Evolutionary conservation across 2,329 filamentous ascomycete genomes (phyloP), one percentile per base, ranked within the genome.

Genomic region (Penicillium sp.): DNA sequence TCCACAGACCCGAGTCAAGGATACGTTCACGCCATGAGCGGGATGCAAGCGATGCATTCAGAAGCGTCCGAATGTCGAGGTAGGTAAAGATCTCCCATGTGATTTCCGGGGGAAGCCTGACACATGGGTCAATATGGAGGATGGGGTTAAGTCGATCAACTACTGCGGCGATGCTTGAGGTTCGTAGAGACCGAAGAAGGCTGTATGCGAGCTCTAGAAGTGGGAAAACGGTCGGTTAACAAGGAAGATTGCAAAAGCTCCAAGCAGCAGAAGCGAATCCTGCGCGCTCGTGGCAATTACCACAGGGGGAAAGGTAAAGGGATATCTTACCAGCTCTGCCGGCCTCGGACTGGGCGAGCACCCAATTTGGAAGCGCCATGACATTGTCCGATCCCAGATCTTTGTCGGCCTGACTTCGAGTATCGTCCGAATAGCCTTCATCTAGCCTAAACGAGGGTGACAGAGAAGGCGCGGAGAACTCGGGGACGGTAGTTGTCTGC

Each of bases 91-190:
- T 89, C 69, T 96, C 89, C 44, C 94, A 87, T 60, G 91, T 96
- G 67, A 99, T 89, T 73, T 99, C 94, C 27, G 90, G 86, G 0
- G 94, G 94, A 0, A 99, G 84, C 68, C 91, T 87, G 62, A 86
- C 81, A 42, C 96, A 86, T 54, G 96, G 96, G 76, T 99, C 91
- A 77, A 97, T 93, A 75, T 97, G 93, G 3, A 97, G 86, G 52
- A 93, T 83, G 4, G 92, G 90, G 61, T 88, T 89, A 19, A 96
- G 79, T 62, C 88, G 85, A 54, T 93, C 85, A 47, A 96, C 90
- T 53, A 97, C 90, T 44, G 88, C 83, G 49, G 89, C 87, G 59
- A 97, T 87, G 53, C 87, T 85, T 7, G 89, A 89, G 0, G 91
- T 96, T 19, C 89, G 90, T 29, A 97, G 81, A 56, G 89, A 87